Percentiles rank a stretch among this genome's conserved stretches.
Conservation (phyloP, 805 yeast species). For the Saccharomycopsis lassenensis region DNA sequence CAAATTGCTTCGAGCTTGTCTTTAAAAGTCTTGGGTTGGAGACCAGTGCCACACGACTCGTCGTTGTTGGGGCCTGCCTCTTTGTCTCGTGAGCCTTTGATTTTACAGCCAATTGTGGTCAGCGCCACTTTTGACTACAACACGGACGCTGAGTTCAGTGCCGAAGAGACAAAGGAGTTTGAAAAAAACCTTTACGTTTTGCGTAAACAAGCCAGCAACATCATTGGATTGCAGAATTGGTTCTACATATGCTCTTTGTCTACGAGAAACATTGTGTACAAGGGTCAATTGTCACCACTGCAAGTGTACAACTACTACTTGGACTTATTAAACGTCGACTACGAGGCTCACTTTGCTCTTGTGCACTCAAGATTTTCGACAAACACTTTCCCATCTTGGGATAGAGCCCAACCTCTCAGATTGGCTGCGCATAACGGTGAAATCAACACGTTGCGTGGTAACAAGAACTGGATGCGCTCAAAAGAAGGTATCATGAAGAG, state of each 20-base stretch:
- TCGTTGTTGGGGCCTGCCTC: constrained; percentile 92
- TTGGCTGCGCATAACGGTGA: constrained; percentile 99
- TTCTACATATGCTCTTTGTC: constrained; percentile 91
- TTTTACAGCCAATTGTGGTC: constrained; percentile 89
- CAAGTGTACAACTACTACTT: constrained; percentile 94
- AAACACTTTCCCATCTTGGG: constrained; percentile 99
- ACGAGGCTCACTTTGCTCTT: constrained; percentile 88
- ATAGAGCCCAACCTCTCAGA: constrained; percentile 95
- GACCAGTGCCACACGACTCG: constrained; percentile 91
- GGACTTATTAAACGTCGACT: constrained; percentile 84
- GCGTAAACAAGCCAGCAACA: constrained; percentile 81
- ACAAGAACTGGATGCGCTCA: constrained; percentile 98
- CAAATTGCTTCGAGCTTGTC: constrained; percentile 67
- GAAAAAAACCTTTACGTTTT: constrained; percentile 77
- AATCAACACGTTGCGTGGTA: constrained; percentile 92
- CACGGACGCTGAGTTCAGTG: constrained; percentile 35
- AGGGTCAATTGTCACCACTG: constrained; percentile 94
- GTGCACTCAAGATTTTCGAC: constrained; percentile 98
- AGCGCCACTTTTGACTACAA: constrained; percentile 30
- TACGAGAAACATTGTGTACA: constrained; percentile 84
- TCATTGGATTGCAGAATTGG: constrained; percentile 94
- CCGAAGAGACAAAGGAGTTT: constrained; percentile 49
- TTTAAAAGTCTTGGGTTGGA: constrained; percentile 84
- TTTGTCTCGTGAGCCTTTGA: constrained; percentile 80
- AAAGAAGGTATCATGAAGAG: constrained; percentile 96